Evolutionary conservation across 179 eudicot species (phyloP).

Genomic region (Beta corolliflora): DNA sequence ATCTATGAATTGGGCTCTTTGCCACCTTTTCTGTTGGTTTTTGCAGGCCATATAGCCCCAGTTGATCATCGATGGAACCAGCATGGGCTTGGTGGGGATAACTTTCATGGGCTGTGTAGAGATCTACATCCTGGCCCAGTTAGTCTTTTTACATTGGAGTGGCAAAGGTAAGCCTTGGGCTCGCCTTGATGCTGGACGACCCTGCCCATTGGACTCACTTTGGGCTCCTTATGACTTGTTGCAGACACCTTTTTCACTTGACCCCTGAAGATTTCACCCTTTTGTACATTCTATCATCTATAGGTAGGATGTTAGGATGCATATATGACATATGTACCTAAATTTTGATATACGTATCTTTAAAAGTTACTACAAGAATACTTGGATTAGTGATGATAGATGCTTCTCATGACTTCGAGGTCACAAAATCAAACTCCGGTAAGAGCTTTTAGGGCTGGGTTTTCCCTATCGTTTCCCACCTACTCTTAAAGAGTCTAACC

Average conservation of each 20-base stretch:
- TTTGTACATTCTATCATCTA: conserved; percentile 17
- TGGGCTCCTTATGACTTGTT: conserved; percentile 80
- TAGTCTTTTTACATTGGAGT: conserved; percentile 76
- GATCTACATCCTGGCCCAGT: conserved; percentile 76
- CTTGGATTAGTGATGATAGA: too few species aligned
- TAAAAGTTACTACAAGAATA: neutral
- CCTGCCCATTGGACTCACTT: conserved; percentile 69
- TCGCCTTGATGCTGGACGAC: conserved; percentile 53
- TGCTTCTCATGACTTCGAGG: too few species aligned
- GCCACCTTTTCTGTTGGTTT: conserved; percentile 67
- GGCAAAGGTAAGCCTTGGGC: conserved; percentile 88
- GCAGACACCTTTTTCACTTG: conserved; percentile 25
- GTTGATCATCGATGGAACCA: conserved; percentile 79
- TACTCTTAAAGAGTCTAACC: too few species aligned
- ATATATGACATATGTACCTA: neutral
- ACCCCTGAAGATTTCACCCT: conserved; percentile 17
- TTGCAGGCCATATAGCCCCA: conserved; percentile 61
- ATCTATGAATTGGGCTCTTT: conserved; percentile 77
- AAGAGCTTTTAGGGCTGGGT: too few species aligned
- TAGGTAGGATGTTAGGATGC: conserved; percentile 17
- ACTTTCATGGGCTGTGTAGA: conserved; percentile 57
- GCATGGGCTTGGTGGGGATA: conserved; percentile 78
- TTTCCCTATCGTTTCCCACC: too few species aligned
- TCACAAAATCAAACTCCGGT: too few species aligned
- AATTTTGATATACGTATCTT: neutral